Base-by-base conservation (phyloP, 192 early-diverging fungal genomes). In the Rhizophagus clarus region DNA sequence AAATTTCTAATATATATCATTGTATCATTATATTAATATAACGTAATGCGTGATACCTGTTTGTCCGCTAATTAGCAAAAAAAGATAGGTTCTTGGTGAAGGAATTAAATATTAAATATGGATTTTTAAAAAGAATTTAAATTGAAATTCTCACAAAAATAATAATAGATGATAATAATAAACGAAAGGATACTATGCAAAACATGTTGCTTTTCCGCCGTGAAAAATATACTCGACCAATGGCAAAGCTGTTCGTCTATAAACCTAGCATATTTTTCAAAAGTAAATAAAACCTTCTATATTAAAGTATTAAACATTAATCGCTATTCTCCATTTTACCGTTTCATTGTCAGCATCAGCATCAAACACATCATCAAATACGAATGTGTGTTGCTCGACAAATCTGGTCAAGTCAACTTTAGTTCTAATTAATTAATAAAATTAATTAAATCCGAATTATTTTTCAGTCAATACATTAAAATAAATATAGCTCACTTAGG, bases 361-460 rank as follows among this genome's bases (percentile, higher is more conserved):
- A 79, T 95, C 95, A 87, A 99, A 97, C 4, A 96, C 98, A 85
- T 99, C 98, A 84, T 99, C 97, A 89, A 99, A 98, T 0, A 90
- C 86, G 82, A 98, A 99, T 28, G 90, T 91, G 84, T 98, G 97
- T 80, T 96, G 92, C 81, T 99, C 98, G 64, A 95, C 93, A 81
- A 94, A 99, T 83, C 91, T 94, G 40, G 97, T 97, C 88, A 99
- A 86, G 81, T 99, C 98, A 17, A 99, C 92, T 77, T 97, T 97
- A 28, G 95, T 90, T 81, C 94, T 95, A 74, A 68, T 17, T 56
- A n/a, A 77, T 26, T 68, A 68, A 37, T 28, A 68, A 15, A 40
- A 31, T 11, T 73, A 9, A 20, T 24, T 45, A 73, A 47, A 29
- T 26, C 49, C 42, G 11, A 17, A 11, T 26, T 72, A 9, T 32